A percentile compares a stretch with the other conserved stretches of the same genome.
Conservation (phyloP, 1,284 basidiomycete genomes). For the Amylostereum areolatum region DNA sequence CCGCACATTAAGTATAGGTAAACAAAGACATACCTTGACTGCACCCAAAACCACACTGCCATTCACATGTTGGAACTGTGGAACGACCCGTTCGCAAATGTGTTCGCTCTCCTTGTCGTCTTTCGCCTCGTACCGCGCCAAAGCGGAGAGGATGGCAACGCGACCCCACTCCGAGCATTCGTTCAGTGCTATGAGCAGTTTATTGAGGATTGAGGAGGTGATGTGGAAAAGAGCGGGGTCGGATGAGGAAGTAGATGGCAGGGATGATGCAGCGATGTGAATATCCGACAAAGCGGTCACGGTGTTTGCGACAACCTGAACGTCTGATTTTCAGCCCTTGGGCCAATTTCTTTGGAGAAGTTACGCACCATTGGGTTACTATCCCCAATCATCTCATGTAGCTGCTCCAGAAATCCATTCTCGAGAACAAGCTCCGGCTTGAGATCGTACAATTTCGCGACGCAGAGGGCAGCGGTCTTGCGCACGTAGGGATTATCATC, state of each 20-base stretch:
- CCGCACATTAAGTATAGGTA: no score
- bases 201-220: constrained; percentile 77
- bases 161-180: constrained; percentile 99
- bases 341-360: constrained; percentile 7
- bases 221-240: constrained; percentile 77
- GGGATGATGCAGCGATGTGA: constrained; percentile 60
- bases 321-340: constrained; percentile 11
- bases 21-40: constrained; percentile 62
- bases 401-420: constrained; percentile 87
- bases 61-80: constrained; percentile 97
- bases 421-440: constrained; percentile 94
- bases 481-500: constrained; percentile 98
- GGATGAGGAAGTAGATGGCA: constrained; percentile 46
- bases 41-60: constrained; percentile 93
- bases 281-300: constrained; percentile 94
- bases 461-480: constrained; percentile 94
- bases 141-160: constrained; percentile 85
- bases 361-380: constrained; percentile 96
- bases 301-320: constrained; percentile 91
- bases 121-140: constrained; percentile 77
- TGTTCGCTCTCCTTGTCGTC: constrained; percentile 97
- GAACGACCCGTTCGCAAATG: constrained; percentile 97
- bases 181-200: constrained; percentile 91
- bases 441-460: constrained; percentile 95
- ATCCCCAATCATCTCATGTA: constrained; percentile 90